A percentile compares a stretch with the other conserved stretches of the same genome.
These are phyloP conservation scores for Oidiodendron maius DNA, from an alignment of 495 filamentous ascomycete species.

Conservation along the genomic window DNA sequence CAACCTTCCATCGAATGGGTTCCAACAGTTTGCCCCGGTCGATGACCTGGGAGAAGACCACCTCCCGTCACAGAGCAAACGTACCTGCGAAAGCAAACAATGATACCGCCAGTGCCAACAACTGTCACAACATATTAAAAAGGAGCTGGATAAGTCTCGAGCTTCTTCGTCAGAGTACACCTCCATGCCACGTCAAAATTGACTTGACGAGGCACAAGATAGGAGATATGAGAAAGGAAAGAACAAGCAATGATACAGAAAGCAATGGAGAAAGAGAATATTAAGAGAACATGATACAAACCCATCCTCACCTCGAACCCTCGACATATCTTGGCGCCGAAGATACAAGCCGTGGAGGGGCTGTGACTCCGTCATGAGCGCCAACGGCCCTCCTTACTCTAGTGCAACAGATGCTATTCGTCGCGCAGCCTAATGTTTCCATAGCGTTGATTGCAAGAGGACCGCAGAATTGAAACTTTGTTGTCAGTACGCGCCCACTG, in stretches of 20 bases:
- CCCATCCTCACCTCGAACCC: background rate
- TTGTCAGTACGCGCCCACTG: background rate
- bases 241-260: background rate
- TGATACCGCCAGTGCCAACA: constrained; percentile 18
- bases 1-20: too few species aligned
- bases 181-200: too few species aligned
- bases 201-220: too few species aligned
- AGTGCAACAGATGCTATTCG: background rate
- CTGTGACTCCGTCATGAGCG: background rate
- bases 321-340: background rate
- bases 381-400: background rate
- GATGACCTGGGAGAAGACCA: too few species aligned
- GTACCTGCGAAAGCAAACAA: constrained; percentile 18
- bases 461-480: background rate
- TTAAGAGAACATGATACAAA: background rate
- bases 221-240: constrained; percentile 7
- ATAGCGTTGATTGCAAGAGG: background rate
- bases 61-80: constrained; percentile 8
- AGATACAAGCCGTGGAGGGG: background rate
- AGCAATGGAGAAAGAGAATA: background rate
- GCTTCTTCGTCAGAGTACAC: too few species aligned
- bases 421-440: background rate
- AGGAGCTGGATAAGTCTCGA: background rate
- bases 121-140: constrained; percentile 13
- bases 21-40: too few species aligned